phyloP scores from a whole-genome alignment of 23 red algal species.

The Gracilaria vermiculophylla region DNA sequence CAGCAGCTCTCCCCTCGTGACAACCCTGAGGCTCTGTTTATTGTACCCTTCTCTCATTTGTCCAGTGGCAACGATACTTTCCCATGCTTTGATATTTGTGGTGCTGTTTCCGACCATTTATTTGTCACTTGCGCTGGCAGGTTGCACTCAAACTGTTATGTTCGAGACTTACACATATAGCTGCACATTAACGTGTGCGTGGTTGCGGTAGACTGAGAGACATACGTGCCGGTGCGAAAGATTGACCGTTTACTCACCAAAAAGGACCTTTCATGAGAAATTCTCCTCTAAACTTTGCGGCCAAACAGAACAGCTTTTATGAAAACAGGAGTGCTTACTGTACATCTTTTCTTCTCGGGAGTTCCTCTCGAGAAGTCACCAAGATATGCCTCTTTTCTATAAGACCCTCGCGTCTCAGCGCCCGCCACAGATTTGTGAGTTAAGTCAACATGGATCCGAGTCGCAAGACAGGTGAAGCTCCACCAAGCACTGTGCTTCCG shows the following conservation, averaged over 20 bases:
- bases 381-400: not conserved
- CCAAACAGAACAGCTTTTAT: not conserved
- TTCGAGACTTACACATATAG: not conserved
- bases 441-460: not conserved
- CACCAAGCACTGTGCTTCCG: not conserved
- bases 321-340: not conserved
- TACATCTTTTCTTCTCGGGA: not conserved
- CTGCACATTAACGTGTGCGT: not conserved
- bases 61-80: slow-evolving; percentile 15
- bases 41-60: not conserved
- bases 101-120: not conserved
- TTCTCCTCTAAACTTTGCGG: not conserved
- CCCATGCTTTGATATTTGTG: slow-evolving; percentile 1
- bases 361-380: not conserved
- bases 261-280: slow-evolving; percentile 25
- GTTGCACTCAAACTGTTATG: too few species aligned
- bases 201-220: not conserved
- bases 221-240: not conserved
- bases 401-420: not conserved
- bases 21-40: not conserved
- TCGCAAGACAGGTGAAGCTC: not conserved
- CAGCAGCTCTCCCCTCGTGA: not conserved
- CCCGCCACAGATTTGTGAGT: too few species aligned
- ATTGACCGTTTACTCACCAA: not conserved
- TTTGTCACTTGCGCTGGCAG: not conserved